A percentile compares a stretch with the other conserved stretches of the same genome.
Evolutionary conservation across 73 alveolate species (phyloP).

Genomic region (Tetrahymena malaccensis): DNA sequence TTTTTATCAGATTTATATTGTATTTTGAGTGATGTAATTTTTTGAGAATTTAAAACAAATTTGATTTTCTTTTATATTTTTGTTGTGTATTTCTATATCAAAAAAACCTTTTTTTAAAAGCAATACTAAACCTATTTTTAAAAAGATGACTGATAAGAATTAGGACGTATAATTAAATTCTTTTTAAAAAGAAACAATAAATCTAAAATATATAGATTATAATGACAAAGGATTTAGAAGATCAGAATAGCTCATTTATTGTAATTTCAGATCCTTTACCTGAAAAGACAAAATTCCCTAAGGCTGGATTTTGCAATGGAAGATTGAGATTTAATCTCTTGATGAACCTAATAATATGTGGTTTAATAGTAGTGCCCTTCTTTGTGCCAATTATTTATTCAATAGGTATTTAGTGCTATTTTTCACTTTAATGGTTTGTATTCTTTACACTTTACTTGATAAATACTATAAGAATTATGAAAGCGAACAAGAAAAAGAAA

Average conservation of each 20-base stretch:
- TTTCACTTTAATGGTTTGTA: not conserved
- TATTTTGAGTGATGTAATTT: no score
- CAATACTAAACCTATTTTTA: no score
- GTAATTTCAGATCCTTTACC: not conserved
- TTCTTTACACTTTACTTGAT: not conserved
- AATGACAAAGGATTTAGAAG: not conserved
- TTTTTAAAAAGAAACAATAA: no score
- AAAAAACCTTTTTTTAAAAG: no score
- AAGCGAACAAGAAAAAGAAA: not conserved
- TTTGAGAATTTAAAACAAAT: no score
- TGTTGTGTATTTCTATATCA: no score
- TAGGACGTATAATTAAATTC: not conserved
- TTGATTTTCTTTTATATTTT: no score
- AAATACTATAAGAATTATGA: not conserved
- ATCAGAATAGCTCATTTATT: not conserved
- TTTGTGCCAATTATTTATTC: not conserved
- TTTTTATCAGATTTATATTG: no score
- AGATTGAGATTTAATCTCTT: conserved; percentile 26
- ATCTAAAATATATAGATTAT: no score
- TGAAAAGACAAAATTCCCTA: not conserved
- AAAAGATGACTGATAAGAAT: not conserved
- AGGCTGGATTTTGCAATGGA: conserved; percentile 7
- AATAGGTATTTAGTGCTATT: not conserved
- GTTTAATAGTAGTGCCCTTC: conserved; percentile 2
- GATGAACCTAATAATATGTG: not conserved